Base-by-base conservation (phyloP, 441 rosid genomes). In the Theobroma grandiflorum region DNA sequence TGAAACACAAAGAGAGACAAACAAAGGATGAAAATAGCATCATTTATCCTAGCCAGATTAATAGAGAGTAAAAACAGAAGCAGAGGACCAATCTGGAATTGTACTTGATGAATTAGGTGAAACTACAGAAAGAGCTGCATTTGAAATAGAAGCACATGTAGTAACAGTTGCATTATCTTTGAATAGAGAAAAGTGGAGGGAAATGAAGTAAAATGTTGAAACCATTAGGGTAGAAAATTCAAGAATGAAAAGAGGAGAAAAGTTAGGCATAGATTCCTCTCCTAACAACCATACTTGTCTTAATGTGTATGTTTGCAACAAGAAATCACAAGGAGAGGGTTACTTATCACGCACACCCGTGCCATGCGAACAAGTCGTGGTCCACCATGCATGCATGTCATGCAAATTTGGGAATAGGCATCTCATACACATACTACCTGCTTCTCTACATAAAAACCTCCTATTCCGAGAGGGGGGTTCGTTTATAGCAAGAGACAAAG, bases 1-100 rank as follows among this genome's bases (percentile, higher is more conserved):
- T 97, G 91, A 83, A 66, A 84, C 37, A 72, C 80, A 58, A 70
- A 75, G 57, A 63, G 45, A 71, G 68, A 55, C 40, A 68, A 73
- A 68, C 40, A 20, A 75, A 58, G 14, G 79, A 77, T 50, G 12
- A 69, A 66, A 57, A 22, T 53, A 31, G 67, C 77, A 80, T 55
- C 22, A 15, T 33, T 45, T 55, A 11, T 66, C 47, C 61, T 47
- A 57, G 62, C 50, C 63, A 64, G 38, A 47, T 49, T 11, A 76
- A 65, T 12, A n/a, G 45, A 76, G 64, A 45, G 72, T 9, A 50
- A 40, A 64, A 33, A 33, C 33, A 37, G 8, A 65, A 76, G 49
- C 62, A 76, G 47, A 63, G 79, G 47, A 76, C 37, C 58, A 47
- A 33, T 12, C 35, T 37, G 18, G 33, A 76, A 37, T 33, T 64